A percentile compares a stretch with the other conserved stretches of the same genome.
phyloP scores from a whole-genome alignment of 106 monocot genomes.

The Acorus calamus region DNA sequence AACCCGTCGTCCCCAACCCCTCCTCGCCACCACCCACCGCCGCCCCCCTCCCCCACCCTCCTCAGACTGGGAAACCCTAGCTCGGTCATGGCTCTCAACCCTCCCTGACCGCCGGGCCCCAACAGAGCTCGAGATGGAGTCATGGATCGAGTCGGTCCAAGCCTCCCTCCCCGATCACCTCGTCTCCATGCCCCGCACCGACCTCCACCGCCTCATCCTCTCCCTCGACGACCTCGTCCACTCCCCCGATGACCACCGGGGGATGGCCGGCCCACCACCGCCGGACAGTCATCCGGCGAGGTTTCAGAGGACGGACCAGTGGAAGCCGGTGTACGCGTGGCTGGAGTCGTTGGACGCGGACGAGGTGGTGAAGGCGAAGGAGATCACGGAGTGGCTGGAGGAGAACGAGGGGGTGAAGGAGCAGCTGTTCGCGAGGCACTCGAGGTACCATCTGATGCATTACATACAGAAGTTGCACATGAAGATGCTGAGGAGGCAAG shows the following conservation, averaged over 20 bases:
- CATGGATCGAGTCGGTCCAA: conserved; percentile 23
- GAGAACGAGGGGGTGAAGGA: conserved; percentile 38
- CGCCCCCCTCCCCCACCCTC: not conserved
- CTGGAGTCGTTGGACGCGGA: conserved; percentile 55
- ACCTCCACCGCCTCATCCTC: conserved; percentile 26
- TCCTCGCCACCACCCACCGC: not conserved
- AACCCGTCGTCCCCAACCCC: not conserved
- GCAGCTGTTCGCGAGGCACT: conserved; percentile 40
- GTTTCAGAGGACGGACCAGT: conserved; percentile 68
- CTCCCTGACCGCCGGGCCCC: conserved; percentile 1
- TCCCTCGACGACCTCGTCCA: conserved; percentile 1
- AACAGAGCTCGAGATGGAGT: conserved; percentile 19
- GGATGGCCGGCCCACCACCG: not conserved
- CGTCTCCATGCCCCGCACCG: conserved; percentile 20
- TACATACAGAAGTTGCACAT: conserved; percentile 66
- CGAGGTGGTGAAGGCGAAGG: conserved; percentile 33
- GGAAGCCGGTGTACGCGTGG: conserved; percentile 65
- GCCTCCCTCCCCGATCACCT: conserved; percentile 17
- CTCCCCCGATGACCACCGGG: conserved; percentile 3
- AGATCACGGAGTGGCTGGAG: conserved; percentile 52
- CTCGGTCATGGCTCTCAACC: conserved; percentile 27
- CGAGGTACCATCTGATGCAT: conserved; percentile 66
- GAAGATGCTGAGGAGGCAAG: conserved; percentile 64
- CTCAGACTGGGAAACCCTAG: conserved; percentile 20
- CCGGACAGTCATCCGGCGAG: conserved; percentile 1